Evolutionary conservation across 768 basidiomycete species (phyloP).

Genomic region (Saitozyma sp.): DNA sequence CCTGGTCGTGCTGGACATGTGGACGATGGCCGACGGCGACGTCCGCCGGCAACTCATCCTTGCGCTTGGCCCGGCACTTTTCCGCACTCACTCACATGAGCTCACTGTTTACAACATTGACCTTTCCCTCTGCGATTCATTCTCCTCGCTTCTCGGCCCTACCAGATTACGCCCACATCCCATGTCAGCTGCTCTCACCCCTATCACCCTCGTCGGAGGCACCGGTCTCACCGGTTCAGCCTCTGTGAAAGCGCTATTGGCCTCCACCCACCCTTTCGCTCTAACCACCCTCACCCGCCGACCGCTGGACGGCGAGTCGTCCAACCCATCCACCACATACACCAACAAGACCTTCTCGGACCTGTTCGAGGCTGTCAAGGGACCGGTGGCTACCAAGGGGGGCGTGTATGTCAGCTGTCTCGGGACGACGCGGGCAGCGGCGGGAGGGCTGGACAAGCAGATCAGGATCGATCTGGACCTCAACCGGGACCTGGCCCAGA

Average conservation of each 20-base stretch:
- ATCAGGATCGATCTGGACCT: constrained; percentile 43
- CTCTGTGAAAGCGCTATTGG: constrained; percentile 30
- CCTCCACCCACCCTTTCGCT: constrained; percentile 30
- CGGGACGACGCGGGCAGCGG: constrained; percentile 43
- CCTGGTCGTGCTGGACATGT: too few relatives aligned
- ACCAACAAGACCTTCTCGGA: constrained; percentile 24
- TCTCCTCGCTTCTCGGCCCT: too few relatives aligned
- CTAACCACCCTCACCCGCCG: constrained; percentile 43
- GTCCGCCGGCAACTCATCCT: too few relatives aligned
- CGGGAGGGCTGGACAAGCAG: constrained; percentile 40
- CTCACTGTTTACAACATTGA: too few relatives aligned
- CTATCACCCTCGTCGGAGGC: constrained; percentile 43
- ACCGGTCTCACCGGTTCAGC: constrained; percentile 47
- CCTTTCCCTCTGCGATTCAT: too few relatives aligned
- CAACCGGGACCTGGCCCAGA: constrained; percentile 43
- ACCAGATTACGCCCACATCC: too few relatives aligned
- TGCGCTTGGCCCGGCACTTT: too few relatives aligned
- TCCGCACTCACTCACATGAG: too few relatives aligned
- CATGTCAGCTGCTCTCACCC: neutral
- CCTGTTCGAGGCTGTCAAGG: constrained; percentile 15
- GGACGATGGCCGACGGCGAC: too few relatives aligned
- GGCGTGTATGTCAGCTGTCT: constrained; percentile 41
- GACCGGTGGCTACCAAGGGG: constrained; percentile 10
- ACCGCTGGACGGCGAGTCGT: constrained; percentile 13
- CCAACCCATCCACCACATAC: constrained; percentile 16